These are phyloP conservation scores for Sideroxylon spinosum DNA, from an alignment of 179 eudicot species.

Conservation along the genomic window DNA sequence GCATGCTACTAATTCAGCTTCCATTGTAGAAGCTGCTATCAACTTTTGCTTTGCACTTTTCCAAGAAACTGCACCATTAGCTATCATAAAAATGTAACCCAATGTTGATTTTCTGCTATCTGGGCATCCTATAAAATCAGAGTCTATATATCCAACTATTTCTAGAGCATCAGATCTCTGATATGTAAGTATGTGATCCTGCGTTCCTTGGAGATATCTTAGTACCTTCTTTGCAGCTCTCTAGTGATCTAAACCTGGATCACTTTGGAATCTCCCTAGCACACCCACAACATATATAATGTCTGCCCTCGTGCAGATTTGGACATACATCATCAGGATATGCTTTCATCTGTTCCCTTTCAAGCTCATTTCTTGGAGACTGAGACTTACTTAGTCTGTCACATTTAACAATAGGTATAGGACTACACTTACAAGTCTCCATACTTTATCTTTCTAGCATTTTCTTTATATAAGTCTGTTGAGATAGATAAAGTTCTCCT, in stretches of 20 bases:
- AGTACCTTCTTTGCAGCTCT: slow-evolving; percentile 1
- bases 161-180: neutral
- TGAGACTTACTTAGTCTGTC: too few relatives aligned
- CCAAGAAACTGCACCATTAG: neutral
- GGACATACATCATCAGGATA: slow-evolving; percentile 3
- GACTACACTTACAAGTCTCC: too few relatives aligned
- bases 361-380: too few relatives aligned
- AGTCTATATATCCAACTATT: neutral
- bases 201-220: slow-evolving; percentile 4
- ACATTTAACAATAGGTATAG: too few relatives aligned
- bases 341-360: too few relatives aligned
- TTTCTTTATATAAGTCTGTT: too few relatives aligned
- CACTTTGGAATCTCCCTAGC: neutral
- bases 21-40: neutral
- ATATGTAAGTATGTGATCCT: slow-evolving; percentile 6
- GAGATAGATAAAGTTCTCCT: too few relatives aligned
- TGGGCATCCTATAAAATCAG: neutral
- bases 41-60: neutral
- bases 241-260: neutral
- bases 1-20: slow-evolving; percentile 10
- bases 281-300: neutral
- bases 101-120: neutral
- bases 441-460: too few relatives aligned
- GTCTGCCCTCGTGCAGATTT: neutral
- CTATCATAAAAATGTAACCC: neutral